A percentile compares a stretch with the other conserved stretches of the same genome.
phyloP scores from a whole-genome alignment of 768 basidiomycete genomes.

The Sistotremastrum niveocremeum region DNA sequence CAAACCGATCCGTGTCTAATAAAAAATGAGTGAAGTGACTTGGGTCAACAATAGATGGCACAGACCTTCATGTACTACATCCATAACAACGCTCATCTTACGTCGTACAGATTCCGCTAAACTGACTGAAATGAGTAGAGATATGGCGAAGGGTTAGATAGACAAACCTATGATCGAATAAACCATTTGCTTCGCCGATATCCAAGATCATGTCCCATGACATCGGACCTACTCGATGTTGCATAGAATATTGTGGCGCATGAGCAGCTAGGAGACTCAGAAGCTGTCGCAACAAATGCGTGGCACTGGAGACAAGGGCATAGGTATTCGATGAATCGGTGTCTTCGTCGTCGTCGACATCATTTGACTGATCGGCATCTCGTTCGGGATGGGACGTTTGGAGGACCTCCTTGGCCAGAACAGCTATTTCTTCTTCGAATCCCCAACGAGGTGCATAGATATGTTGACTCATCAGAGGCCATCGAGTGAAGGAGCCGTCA shows the following conservation, averaged over 20 bases:
- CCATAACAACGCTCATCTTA: too few species aligned
- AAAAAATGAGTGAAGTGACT: too few species aligned
- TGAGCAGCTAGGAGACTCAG: conserved; percentile 43
- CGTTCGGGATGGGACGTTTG: conserved; percentile 2
- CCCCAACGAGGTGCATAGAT: conserved; percentile 56
- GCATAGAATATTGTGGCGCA: conserved; percentile 46
- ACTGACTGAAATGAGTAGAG: too few species aligned
- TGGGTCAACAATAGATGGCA: too few species aligned
- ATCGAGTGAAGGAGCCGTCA: conserved; percentile 30
- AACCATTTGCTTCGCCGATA: conserved; percentile 30
- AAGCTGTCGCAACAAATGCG: conserved; percentile 16
- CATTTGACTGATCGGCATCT: not conserved
- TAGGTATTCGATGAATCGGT: not conserved
- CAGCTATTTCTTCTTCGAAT: conserved; percentile 52
- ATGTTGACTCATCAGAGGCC: conserved; percentile 56
- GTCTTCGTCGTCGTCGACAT: not conserved
- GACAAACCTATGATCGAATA: conserved; percentile 17
- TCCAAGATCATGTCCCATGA: conserved; percentile 53
- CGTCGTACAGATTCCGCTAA: too few species aligned
- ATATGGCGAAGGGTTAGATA: too few species aligned
- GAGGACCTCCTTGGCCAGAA: conserved; percentile 28
- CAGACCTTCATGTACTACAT: too few species aligned
- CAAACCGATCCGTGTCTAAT: too few species aligned
- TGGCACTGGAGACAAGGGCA: not conserved
- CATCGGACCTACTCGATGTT: conserved; percentile 48